phyloP scores from a whole-genome alignment of 108 stramenopile genomes.

The Schizochytrium sp. region DNA sequence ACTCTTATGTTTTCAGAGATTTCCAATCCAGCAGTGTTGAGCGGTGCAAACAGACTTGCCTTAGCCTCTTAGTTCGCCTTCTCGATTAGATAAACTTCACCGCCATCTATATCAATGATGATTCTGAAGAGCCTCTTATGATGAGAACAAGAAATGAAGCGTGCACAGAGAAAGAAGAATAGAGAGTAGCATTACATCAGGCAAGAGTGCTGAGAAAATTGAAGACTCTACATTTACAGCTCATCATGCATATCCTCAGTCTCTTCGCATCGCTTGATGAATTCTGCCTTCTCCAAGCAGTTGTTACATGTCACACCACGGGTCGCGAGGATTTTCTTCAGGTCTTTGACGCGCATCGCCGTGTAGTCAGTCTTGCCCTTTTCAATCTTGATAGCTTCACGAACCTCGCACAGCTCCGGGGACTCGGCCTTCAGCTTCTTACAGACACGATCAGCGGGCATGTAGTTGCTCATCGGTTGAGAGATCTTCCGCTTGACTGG shows the following conservation, averaged over 20 bases:
- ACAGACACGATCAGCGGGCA: constrained; percentile 92
- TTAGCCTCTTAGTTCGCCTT: too few relatives aligned
- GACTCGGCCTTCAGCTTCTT: constrained; percentile 94
- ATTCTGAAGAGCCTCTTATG: not conserved
- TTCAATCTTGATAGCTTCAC: constrained; percentile 78
- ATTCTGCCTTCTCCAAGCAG: constrained; percentile 98
- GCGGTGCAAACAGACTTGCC: too few relatives aligned
- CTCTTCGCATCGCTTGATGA: constrained; percentile 92
- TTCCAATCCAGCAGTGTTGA: too few relatives aligned
- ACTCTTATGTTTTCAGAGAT: too few relatives aligned
- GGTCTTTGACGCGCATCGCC: constrained; percentile 95
- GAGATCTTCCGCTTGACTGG: constrained; percentile 93
- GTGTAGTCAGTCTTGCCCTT: constrained; percentile 85
- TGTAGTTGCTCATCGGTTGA: constrained; percentile 85
- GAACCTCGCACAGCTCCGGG: constrained; percentile 82
- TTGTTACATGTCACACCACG: constrained; percentile 96
- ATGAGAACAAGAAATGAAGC: not conserved
- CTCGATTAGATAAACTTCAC: too few relatives aligned
- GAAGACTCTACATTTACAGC: constrained; percentile 60
- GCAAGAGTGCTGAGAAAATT: not conserved
- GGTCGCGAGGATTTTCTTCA: constrained; percentile 93
- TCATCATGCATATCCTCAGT: constrained; percentile 85
- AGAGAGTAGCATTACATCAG: not conserved
- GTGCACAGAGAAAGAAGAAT: not conserved
- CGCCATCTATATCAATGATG: too few relatives aligned